Evolutionary conservation across 2,329 filamentous ascomycete genomes (phyloP).

Genomic region (Xylaria polymorpha): DNA sequence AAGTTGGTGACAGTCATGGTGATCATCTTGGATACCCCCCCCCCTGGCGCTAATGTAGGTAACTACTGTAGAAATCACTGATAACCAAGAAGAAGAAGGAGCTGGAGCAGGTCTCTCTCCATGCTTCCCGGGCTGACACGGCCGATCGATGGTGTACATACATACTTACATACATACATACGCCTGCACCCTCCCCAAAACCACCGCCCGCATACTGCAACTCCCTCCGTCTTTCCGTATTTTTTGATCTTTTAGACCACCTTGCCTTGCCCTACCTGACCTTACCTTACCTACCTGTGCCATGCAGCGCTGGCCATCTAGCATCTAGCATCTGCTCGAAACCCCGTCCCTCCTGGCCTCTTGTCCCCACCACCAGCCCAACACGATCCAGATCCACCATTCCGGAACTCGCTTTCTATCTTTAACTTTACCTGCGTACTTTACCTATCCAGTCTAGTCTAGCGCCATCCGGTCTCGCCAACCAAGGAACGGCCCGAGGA

Average conservation of each 20-base stretch:
- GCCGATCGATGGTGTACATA: neutral
- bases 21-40: too few relatives aligned
- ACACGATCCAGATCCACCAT: conserved; percentile 10
- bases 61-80: neutral
- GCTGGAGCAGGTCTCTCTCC: neutral
- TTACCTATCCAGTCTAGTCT: conserved; percentile 4
- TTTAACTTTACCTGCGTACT: conserved; percentile 15
- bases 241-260: neutral
- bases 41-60: too few relatives aligned
- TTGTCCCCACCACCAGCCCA: neutral
- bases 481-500: conserved; percentile 35
- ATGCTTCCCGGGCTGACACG: neutral
- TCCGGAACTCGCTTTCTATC: conserved; percentile 10
- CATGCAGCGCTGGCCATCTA: neutral
- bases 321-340: conserved; percentile 11
- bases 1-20: too few relatives aligned
- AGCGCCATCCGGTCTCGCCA: conserved; percentile 19
- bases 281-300: neutral
- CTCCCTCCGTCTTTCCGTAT: neutral
- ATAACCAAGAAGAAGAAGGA: neutral
- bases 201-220: neutral
- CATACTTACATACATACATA: neutral
- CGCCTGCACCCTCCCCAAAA: conserved; percentile 1
- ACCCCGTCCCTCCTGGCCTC: neutral
- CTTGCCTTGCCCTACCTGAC: neutral